phyloP scores from a whole-genome alignment of 305 asterid genomes.

The Fraxinus platypoda region DNA sequence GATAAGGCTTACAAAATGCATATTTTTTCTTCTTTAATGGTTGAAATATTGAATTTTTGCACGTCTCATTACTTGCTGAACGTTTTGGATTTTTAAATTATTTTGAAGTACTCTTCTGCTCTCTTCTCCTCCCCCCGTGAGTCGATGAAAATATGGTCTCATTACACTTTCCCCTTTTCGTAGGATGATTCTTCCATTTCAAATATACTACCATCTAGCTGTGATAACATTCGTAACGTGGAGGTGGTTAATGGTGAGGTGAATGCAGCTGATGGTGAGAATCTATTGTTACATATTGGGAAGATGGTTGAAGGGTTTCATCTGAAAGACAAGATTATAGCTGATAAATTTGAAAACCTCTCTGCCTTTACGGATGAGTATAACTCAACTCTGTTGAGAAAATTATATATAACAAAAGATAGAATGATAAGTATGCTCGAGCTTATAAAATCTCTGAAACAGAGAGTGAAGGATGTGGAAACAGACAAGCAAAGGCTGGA shows the following conservation, averaged over 20 bases:
- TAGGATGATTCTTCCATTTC: slow-evolving; percentile 35
- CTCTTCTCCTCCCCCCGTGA: neutral
- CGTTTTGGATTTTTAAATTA: neutral
- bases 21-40: neutral
- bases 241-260: slow-evolving; percentile 30
- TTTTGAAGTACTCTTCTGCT: slow-evolving; percentile 4
- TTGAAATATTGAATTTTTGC: slow-evolving; percentile 6
- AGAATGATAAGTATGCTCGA: slow-evolving; percentile 34
- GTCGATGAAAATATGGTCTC: slow-evolving; percentile 14
- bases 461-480: slow-evolving; percentile 48
- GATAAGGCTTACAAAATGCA: neutral
- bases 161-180: slow-evolving; percentile 19
- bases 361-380: slow-evolving; percentile 31
- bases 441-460: slow-evolving; percentile 49
- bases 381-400: slow-evolving; percentile 27
- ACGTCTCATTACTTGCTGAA: neutral
- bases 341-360: slow-evolving; percentile 31
- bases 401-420: slow-evolving; percentile 40
- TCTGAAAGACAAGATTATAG: slow-evolving; percentile 35
- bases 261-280: slow-evolving; percentile 32
- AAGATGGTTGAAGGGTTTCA: slow-evolving; percentile 40
- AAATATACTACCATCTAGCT: slow-evolving; percentile 20
- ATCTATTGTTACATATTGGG: slow-evolving; percentile 21
- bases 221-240: slow-evolving; percentile 20
- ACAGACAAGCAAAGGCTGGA: slow-evolving; percentile 48